phyloP scores from a whole-genome alignment of 441 rosid species.

The Pelargonium cotyledonis region DNA sequence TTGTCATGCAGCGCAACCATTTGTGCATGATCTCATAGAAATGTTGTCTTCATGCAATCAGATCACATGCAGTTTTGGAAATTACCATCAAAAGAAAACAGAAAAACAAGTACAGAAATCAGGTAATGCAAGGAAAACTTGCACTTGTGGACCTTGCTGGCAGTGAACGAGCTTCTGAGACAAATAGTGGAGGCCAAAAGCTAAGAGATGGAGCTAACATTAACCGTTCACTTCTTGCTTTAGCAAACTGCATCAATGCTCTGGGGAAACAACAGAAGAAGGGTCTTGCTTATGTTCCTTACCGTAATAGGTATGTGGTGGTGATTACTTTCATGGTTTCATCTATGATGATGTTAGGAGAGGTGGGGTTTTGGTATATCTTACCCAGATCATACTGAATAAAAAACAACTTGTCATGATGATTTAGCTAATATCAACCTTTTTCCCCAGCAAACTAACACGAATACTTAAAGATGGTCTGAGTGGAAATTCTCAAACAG shows the following conservation, averaged over 20 bases:
- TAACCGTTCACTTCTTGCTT: conserved; percentile 89
- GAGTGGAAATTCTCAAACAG: conserved; percentile 60
- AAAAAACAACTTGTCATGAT: not conserved
- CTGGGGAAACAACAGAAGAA: conserved; percentile 89
- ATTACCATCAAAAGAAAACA: conserved; percentile 76
- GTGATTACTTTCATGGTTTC: not conserved
- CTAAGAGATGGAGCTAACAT: conserved; percentile 95
- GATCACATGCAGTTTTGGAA: conserved; percentile 92
- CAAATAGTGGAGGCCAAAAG: conserved; percentile 84
- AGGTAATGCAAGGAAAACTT: conserved; percentile 75
- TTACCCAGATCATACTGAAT: not conserved
- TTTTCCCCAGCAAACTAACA: conserved; percentile 69
- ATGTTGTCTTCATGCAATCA: conserved; percentile 27
- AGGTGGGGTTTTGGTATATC: no score
- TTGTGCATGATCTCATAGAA: conserved; percentile 13
- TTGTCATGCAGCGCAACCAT: conserved; percentile 1
- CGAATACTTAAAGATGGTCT: conserved; percentile 94
- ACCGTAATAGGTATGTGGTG: conserved; percentile 68
- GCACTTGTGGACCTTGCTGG: conserved; percentile 99
- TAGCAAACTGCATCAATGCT: conserved; percentile 92
- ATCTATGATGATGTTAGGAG: no score
- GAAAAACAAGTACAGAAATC: conserved; percentile 60
- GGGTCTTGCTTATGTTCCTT: conserved; percentile 97
- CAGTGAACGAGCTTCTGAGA: conserved; percentile 92
- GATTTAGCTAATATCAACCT: conserved; percentile 19